Base-by-base conservation (phyloP, 768 basidiomycete genomes). In the Mycena rosella region DNA sequence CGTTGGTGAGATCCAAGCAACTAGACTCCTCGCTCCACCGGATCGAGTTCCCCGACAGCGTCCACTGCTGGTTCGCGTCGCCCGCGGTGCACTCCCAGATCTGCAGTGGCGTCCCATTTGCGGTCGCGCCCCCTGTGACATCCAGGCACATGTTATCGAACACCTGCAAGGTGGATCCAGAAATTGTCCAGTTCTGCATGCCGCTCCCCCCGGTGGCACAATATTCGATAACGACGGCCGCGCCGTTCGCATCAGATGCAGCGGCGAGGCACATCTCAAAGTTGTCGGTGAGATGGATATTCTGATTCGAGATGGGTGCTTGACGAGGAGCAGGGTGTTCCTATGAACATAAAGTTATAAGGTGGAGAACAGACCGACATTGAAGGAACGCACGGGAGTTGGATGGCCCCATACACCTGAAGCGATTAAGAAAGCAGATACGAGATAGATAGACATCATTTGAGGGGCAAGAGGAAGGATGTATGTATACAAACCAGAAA, bases 181-280 rank as follows among this genome's bases (percentile, higher is more conserved):
- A 55, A 38, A 72, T 60, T 14, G 75, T 76, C 73, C 73, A 76
- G 29, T 63, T 65, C 63, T 77, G 75, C 42, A 34, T 42, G 17
- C 54, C 47, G 26, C 60, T 63, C 15, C 72, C 74, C 29, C 58
- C 72, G 65, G 72, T 63, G 42, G 24, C 27, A 42, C 69, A 69
- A 42, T 69, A 27, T 45, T 69, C 57, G 48, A 77, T 63, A 18
- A 44, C 67, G 44, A 76, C 69, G n/a, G 72, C 59, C 8, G 75
- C 75, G 40, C 75, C 75, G 55, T 75, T 60, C 2, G 67, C 62
- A 56, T 75, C 68, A 60, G 49, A 74, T 74, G 38, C 10, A 20
- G 10, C 42, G 42, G 42, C n/a, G 42, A 44, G 42, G 42, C 42
- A 44, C 42, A n/a, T 44, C 69, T 65, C 17, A 29, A 56, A 69